Conservation (phyloP, 257 asterid species). For the Vinca minor region DNA sequence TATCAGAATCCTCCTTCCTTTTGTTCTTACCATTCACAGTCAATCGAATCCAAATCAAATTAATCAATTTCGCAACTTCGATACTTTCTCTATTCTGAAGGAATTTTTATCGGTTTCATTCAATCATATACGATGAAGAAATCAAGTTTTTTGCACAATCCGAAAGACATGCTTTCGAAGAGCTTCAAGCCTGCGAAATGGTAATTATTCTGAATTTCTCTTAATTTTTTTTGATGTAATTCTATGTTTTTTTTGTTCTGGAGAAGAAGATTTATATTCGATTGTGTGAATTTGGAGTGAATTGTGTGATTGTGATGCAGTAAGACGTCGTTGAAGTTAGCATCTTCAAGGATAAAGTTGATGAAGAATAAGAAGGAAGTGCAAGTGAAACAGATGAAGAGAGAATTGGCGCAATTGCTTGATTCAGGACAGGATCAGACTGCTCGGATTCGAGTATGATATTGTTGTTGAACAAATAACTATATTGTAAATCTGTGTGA, state of each 20-base stretch:
- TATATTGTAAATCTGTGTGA: background rate
- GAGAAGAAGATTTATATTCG: background rate
- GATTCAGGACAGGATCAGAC: slow-evolving; percentile 74
- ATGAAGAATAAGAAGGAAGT: slow-evolving; percentile 77
- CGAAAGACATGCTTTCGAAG: slow-evolving; percentile 63
- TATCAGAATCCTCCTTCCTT: background rate
- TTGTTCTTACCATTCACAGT: background rate
- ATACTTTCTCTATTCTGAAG: background rate
- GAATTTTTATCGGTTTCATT: background rate
- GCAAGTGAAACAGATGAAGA: slow-evolving; percentile 70
- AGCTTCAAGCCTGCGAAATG: slow-evolving; percentile 86
- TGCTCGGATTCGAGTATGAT: slow-evolving; percentile 70
- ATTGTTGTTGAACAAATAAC: background rate
- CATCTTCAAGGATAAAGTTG: slow-evolving; percentile 63
- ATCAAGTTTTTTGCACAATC: slow-evolving; percentile 56
- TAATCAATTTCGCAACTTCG: no score
- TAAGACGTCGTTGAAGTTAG: slow-evolving; percentile 66
- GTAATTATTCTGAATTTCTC: slow-evolving; percentile 28
- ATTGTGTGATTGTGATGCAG: slow-evolving; percentile 43
- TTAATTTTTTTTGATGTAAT: background rate
- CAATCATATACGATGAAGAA: slow-evolving; percentile 44
- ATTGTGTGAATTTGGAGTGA: slow-evolving; percentile 4
- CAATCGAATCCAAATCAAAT: background rate
- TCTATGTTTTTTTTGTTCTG: background rate
- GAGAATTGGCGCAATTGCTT: slow-evolving; percentile 69